These are phyloP conservation scores for Solanum dulcamara DNA, from an alignment of 257 asterid species.

Conservation along the genomic window DNA sequence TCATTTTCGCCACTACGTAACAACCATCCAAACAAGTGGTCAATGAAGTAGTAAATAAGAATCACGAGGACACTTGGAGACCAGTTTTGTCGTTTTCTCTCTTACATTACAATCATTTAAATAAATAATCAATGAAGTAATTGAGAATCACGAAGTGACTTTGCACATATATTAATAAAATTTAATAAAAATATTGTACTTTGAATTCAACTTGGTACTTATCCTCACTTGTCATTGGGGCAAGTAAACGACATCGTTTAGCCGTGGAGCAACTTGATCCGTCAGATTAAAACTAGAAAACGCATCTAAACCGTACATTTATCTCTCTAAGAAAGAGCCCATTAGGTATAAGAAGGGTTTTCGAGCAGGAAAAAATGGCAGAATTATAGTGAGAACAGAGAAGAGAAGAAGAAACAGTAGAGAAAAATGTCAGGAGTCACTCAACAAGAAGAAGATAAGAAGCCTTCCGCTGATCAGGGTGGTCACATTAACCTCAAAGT, in stretches of 20 bases:
- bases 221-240: background rate
- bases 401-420: background rate
- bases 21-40: background rate
- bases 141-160: background rate
- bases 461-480: conserved; percentile 17
- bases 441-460: conserved; percentile 22
- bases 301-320: background rate
- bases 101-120: background rate
- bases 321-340: background rate
- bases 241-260: background rate
- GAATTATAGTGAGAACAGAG: background rate
- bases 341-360: background rate
- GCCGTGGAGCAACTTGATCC: background rate
- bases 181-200: background rate
- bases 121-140: no score
- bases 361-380: background rate
- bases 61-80: background rate
- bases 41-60: background rate
- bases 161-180: no score
- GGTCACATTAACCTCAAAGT: conserved; percentile 33
- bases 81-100: no score
- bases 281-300: background rate
- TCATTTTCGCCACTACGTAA: background rate
- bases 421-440: background rate
- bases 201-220: background rate